Percentiles rank a stretch among this genome's conserved stretches.
Conservation (phyloP, 2,329 filamentous ascomycete genomes). For the Torrubiella hemipterigena region DNA sequence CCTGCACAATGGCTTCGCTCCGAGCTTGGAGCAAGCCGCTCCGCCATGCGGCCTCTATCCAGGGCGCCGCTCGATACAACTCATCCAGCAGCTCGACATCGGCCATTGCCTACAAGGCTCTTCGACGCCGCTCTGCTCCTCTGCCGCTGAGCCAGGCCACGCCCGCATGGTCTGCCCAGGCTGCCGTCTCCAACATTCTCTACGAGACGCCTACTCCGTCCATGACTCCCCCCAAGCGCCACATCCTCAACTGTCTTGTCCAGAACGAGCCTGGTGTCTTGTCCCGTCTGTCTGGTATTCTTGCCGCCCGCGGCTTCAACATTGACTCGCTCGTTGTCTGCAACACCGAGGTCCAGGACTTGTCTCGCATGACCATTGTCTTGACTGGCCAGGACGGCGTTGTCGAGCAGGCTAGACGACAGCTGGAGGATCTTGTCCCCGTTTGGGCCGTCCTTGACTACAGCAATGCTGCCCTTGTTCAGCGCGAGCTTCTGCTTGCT, state of each 20-base stretch:
- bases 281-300: constrained; percentile 89
- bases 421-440: constrained; percentile 91
- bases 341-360: constrained; percentile 91
- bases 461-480: constrained; percentile 81
- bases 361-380: constrained; percentile 98
- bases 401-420: constrained; percentile 89
- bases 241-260: constrained; percentile 95
- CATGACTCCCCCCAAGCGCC: constrained; percentile 74
- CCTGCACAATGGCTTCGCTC: constrained; percentile 32
- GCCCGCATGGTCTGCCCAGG: constrained; percentile 78
- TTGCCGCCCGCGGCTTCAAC: constrained; percentile 95
- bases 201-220: constrained; percentile 92
- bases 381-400: constrained; percentile 92
- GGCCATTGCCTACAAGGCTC: constrained; percentile 91
- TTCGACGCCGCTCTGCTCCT: constrained; percentile 80
- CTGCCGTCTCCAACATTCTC: constrained; percentile 94
- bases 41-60: constrained; percentile 19
- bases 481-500: constrained; percentile 87
- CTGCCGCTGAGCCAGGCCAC: constrained; percentile 67
- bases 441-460: constrained; percentile 99
- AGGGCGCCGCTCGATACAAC: constrained; percentile 20
- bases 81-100: constrained; percentile 61
- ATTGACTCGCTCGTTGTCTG: constrained; percentile 97
- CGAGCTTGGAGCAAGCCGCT: constrained; percentile 28
- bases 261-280: constrained; percentile 98